Percentiles rank a stretch among this genome's conserved stretches.
phyloP scores from a whole-genome alignment of 768 basidiomycete species.

The Exidia glandulosa region DNA sequence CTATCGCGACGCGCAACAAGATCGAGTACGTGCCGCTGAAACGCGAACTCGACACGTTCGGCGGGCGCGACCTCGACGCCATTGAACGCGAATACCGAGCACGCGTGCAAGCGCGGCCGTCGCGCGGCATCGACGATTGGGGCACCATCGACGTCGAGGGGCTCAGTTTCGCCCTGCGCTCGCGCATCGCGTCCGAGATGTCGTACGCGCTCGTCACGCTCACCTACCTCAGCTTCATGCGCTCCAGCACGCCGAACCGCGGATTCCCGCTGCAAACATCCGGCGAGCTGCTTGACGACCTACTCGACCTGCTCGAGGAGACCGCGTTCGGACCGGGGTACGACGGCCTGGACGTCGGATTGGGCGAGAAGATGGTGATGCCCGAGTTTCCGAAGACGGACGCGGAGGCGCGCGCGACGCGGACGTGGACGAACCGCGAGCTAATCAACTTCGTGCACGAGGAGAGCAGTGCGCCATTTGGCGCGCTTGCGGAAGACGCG shows the following conservation, averaged over 20 bases:
- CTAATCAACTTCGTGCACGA: conserved; percentile 50
- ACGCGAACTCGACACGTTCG: conserved; percentile 62
- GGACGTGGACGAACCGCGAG: conserved; percentile 53
- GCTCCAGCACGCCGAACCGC: conserved; percentile 37
- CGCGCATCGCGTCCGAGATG: conserved; percentile 70
- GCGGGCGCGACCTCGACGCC: conserved; percentile 66
- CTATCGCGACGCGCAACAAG: conserved; percentile 45
- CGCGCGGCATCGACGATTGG: conserved; percentile 75
- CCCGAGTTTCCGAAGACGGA: conserved; percentile 3
- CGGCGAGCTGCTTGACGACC: conserved; percentile 72
- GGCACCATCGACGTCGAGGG: conserved; percentile 83
- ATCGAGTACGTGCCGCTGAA: conserved; percentile 81
- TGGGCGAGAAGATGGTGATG: not conserved
- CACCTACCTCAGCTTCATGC: conserved; percentile 69
- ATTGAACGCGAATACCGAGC: conserved; percentile 52
- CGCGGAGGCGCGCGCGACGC: conserved; percentile 13
- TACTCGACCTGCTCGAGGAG: conserved; percentile 80
- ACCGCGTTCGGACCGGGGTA: conserved; percentile 51
- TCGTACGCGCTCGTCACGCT: conserved; percentile 86
- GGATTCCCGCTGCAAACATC: conserved; percentile 73
- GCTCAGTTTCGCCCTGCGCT: conserved; percentile 88
- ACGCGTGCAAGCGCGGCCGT: conserved; percentile 36
- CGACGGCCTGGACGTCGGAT: conserved; percentile 9
- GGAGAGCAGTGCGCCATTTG: conserved; percentile 48
- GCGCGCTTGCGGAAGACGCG: conserved; percentile 32